Conservation (phyloP, 2,329 filamentous ascomycete species). For the Diaporthe longicolla region DNA sequence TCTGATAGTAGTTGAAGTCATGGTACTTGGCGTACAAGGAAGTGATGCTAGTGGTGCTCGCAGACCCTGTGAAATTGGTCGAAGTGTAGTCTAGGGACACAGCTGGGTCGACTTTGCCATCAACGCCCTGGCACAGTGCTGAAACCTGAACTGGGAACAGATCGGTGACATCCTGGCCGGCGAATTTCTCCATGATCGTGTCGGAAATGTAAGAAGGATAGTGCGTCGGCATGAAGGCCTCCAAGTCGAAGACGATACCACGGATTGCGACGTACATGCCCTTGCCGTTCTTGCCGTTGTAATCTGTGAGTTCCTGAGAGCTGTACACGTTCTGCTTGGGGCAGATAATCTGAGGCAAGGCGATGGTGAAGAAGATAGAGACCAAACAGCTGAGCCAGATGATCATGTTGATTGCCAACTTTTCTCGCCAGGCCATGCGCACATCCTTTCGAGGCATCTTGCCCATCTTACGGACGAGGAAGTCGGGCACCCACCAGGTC, state of each 20-base stretch:
- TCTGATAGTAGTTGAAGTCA: constrained; percentile 89
- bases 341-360: constrained; percentile 90
- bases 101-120: constrained; percentile 73
- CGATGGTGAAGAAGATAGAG: constrained; percentile 89
- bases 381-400: constrained; percentile 90
- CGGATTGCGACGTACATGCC: constrained; percentile 84
- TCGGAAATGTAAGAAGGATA: constrained; percentile 78
- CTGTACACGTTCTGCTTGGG: constrained; percentile 92
- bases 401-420: constrained; percentile 96
- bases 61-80: constrained; percentile 80
- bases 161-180: constrained; percentile 86
- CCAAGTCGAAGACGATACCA: constrained; percentile 89
- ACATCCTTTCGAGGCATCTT: constrained; percentile 94
- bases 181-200: constrained; percentile 81
- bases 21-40: constrained; percentile 88
- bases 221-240: constrained; percentile 79
- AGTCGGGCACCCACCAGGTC: constrained; percentile 91
- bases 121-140: constrained; percentile 85
- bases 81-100: constrained; percentile 89
- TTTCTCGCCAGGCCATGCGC: constrained; percentile 94
- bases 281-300: constrained; percentile 78
- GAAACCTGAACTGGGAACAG: constrained; percentile 96
- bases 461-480: constrained; percentile 81
- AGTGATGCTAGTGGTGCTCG: constrained; percentile 72
- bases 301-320: constrained; percentile 78